Percentiles rank a stretch among this genome's conserved stretches.
These are phyloP conservation scores for Hemisphaericaspora nanyangensis DNA, from an alignment of 805 yeast species.

Conservation along the genomic window DNA sequence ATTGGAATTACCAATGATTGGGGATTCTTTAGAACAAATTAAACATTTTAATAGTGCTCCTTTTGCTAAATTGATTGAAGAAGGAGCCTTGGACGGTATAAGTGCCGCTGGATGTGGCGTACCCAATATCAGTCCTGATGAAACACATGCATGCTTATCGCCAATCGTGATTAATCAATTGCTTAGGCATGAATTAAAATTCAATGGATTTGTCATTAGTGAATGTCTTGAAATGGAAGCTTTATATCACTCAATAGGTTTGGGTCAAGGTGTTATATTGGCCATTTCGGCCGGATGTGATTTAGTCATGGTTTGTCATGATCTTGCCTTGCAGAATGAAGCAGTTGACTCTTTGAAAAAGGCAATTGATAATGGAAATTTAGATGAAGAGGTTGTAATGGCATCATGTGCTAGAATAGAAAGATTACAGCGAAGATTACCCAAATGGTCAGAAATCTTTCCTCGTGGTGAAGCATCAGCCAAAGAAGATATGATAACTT, in stretches of 20 bases:
- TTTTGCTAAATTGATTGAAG: slow-evolving; percentile 44
- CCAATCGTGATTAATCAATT: slow-evolving; percentile 50
- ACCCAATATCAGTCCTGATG: slow-evolving; percentile 56
- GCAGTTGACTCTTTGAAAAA: slow-evolving; percentile 43
- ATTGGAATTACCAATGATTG: slow-evolving; percentile 55
- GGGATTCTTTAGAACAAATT: slow-evolving; percentile 51
- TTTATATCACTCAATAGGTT: slow-evolving; percentile 56
- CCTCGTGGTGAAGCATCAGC: slow-evolving; percentile 28
- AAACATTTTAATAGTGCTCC: slow-evolving; percentile 49
- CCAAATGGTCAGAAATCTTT: slow-evolving; percentile 45
- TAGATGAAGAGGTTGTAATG: slow-evolving; percentile 40
- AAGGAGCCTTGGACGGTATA: slow-evolving; percentile 48
- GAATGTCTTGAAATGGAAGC: slow-evolving; percentile 66
- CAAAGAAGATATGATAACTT: slow-evolving; percentile 14
- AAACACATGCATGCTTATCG: slow-evolving; percentile 59
- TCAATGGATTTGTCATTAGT: slow-evolving; percentile 53
- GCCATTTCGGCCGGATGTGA: slow-evolving; percentile 66
- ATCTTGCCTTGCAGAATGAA: slow-evolving; percentile 50
- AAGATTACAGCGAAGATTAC: slow-evolving; percentile 36
- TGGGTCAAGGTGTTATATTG: slow-evolving; percentile 62
- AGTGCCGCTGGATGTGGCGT: slow-evolving; percentile 64
- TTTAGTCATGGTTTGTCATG: slow-evolving; percentile 59
- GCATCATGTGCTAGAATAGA: slow-evolving; percentile 43
- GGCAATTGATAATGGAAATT: slow-evolving; percentile 36
- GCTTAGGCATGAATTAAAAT: slow-evolving; percentile 47